Evolutionary conservation across 1,284 basidiomycete species (phyloP).

Genomic region (Rhodotorula sp.): DNA sequence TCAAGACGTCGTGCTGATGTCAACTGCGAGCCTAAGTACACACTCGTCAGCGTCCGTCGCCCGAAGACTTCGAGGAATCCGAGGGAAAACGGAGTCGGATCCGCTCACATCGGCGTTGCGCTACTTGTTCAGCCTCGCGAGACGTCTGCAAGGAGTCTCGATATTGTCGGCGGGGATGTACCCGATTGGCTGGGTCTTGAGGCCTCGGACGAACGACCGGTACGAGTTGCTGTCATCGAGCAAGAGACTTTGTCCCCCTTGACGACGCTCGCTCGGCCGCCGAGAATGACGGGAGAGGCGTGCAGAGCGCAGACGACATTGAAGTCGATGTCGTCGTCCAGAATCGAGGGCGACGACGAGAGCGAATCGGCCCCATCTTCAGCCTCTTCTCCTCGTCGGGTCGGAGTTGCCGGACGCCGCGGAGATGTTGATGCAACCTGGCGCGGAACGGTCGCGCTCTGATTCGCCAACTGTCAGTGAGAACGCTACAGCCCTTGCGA

Average conservation of each 20-base stretch:
- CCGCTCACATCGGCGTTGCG: slow-evolving; percentile 87
- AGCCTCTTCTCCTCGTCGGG: too few species aligned
- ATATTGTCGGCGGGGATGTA: slow-evolving; percentile 99
- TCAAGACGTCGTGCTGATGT: slow-evolving; percentile 47
- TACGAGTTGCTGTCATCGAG: slow-evolving; percentile 97
- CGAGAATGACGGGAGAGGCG: slow-evolving; percentile 91
- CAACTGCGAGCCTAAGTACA: slow-evolving; percentile 42
- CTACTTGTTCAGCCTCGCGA: slow-evolving; percentile 95
- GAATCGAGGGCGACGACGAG: slow-evolving; percentile 78
- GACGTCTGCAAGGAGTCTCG: slow-evolving; percentile 94
- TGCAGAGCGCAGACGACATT: slow-evolving; percentile 85
- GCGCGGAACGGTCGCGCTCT: too few species aligned
- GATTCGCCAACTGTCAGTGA: too few species aligned
- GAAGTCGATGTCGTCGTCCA: slow-evolving; percentile 86
- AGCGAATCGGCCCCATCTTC: too few species aligned
- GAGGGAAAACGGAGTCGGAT: too few species aligned
- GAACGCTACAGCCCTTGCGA: too few species aligned
- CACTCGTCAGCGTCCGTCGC: too few species aligned
- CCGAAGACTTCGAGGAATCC: too few species aligned
- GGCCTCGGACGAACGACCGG: slow-evolving; percentile 95
- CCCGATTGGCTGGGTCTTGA: slow-evolving; percentile 98
- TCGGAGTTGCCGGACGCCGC: too few species aligned
- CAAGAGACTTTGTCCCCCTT: slow-evolving; percentile 88
- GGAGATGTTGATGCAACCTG: too few species aligned
- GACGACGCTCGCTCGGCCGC: slow-evolving; percentile 93